A percentile compares a stretch with the other conserved stretches of the same genome.
These are phyloP conservation scores for Fraxinus greggii DNA, from an alignment of 305 asterid genomes.

Conservation along the genomic window DNA sequence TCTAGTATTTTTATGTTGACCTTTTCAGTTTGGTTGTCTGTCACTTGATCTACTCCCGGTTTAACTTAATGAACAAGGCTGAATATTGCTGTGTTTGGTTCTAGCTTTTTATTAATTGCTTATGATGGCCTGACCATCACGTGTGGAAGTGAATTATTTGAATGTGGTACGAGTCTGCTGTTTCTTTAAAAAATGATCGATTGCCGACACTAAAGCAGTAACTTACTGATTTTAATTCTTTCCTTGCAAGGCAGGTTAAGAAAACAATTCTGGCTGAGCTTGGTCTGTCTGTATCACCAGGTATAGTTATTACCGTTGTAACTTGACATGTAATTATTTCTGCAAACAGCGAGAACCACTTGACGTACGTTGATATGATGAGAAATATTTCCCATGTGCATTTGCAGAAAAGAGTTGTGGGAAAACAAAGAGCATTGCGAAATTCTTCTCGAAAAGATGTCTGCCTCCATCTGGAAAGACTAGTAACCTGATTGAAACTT, in stretches of 20 bases:
- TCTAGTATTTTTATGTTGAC: not conserved
- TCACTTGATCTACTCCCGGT: not conserved
- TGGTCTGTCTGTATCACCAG: constrained; percentile 62
- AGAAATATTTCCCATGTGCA: not conserved
- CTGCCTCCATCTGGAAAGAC: constrained; percentile 47
- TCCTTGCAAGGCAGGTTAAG: constrained; percentile 56
- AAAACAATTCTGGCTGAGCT: constrained; percentile 57
- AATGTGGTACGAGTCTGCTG: not conserved
- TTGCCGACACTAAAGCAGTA: not conserved
- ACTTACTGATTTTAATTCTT: constrained; percentile 18
- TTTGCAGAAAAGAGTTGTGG: constrained; percentile 42
- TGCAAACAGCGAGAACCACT: not conserved
- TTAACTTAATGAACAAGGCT: not conserved
- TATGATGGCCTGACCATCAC: not conserved
- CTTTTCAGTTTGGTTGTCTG: not conserved
- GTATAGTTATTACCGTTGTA: constrained; percentile 29
- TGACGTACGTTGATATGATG: not conserved
- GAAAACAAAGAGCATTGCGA: constrained; percentile 53
- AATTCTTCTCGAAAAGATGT: constrained; percentile 66
- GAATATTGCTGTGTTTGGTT: not conserved
- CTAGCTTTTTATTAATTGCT: not conserved
- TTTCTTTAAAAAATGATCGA: not conserved
- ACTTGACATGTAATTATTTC: not conserved
- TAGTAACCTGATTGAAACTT: constrained; percentile 30
- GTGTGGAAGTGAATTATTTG: not conserved